A percentile compares a stretch with the other conserved stretches of the same genome.
These are phyloP conservation scores for Candida smagusa DNA, from an alignment of 1,139 yeast species.

Conservation along the genomic window DNA sequence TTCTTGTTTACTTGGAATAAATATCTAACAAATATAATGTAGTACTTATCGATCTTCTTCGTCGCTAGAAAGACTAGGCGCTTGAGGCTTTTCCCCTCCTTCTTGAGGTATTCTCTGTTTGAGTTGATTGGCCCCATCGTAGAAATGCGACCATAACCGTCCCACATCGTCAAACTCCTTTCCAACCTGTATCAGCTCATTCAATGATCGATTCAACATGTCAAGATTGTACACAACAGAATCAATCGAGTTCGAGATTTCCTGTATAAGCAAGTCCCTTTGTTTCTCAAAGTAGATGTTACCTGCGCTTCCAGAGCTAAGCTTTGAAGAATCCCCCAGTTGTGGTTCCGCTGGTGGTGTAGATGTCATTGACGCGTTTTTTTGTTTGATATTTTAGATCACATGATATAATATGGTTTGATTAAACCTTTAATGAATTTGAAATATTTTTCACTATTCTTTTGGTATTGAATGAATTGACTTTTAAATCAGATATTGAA, in stretches of 20 bases:
- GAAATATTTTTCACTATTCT: too few relatives aligned
- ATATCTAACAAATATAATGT: too few relatives aligned
- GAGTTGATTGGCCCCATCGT: constrained; percentile 31
- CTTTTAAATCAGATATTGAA: too few relatives aligned
- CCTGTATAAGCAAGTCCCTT: constrained; percentile 43
- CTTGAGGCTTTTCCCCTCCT: too few relatives aligned
- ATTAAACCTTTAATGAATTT: too few relatives aligned
- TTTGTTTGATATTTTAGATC: too few relatives aligned
- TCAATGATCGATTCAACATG: constrained; percentile 38
- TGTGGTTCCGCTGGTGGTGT: constrained; percentile 9
- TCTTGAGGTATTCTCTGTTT: constrained; percentile 11
- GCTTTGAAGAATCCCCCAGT: constrained; percentile 1
- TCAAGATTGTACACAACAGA: constrained; percentile 42
- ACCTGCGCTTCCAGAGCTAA: background rate
- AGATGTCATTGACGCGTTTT: constrained; percentile 9
- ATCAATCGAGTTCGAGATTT: constrained; percentile 37
- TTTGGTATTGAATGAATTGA: too few relatives aligned
- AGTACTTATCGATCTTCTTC: constrained; percentile 6
- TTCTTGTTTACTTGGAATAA: too few relatives aligned
- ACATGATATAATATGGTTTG: too few relatives aligned
- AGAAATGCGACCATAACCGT: constrained; percentile 41
- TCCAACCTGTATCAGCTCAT: constrained; percentile 43
- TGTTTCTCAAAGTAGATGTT: constrained; percentile 36
- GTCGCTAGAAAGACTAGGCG: constrained; percentile 8
- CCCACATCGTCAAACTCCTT: constrained; percentile 47